Base-by-base conservation (phyloP, 805 yeast species). In the Candida palmyrensis region DNA sequence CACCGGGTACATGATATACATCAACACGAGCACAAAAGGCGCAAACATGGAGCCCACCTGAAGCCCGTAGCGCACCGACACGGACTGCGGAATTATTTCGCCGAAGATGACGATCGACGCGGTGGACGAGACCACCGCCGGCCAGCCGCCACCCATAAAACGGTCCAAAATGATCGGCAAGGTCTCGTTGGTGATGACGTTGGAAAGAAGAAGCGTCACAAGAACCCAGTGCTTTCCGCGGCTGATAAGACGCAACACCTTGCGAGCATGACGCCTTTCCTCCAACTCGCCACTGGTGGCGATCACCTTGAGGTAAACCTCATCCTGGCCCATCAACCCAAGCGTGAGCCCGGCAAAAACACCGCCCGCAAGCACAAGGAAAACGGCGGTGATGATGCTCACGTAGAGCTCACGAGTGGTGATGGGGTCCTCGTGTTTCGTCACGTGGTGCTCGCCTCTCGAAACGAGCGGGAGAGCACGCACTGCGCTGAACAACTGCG, bases 301-400 rank as follows among this genome's bases (percentile, higher is more conserved):
- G 40, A 90, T 82, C 9, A 90, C 98, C 57, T 86, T 90, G 40
- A 90, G 68, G 49, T 89, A 86, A 16, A 90, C 90, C 57, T 90
- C 97, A 57, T 90, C 97, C 58, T 90, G 97, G 45, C 97, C 97
- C 98, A 90, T 90, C 8, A 90, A 71, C 2, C 92, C 97, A 30
- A 90, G 66, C n/a, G 98, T 92, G 27, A 90, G 68, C 6, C 95
- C 95, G 4, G 95, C 95, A 68, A 86, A 86, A n/a, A 83, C 79
- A 44, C 95, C 95, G 38, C 95, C 95, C 3, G 82, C 65, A 22
- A 86, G 48, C 1, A 85, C 94, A 16, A 85, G 65, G 15, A 64
- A 43, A 5, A 72, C 68, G 1, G 92, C 80, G 10, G 80, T 63
- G 31, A 63, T 32, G 45, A 76, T 53, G 45, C 76, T 73, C 22